Evolutionary conservation across 441 rosid species (phyloP), one percentile per base, ranked within the genome.

Genomic region (Populus hybrid): DNA sequence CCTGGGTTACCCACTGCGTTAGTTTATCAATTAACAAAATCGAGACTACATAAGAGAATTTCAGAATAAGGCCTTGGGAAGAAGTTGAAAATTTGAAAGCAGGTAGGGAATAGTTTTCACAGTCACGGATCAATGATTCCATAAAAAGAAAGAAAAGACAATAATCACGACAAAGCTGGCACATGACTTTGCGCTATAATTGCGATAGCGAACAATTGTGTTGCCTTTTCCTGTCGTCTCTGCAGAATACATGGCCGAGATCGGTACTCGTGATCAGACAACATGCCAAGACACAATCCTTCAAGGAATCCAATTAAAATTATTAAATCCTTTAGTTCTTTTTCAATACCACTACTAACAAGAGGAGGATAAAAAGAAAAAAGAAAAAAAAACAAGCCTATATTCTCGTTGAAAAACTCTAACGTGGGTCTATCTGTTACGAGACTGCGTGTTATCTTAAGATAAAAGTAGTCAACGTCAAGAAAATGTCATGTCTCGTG

Each of bases 91-190:
- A 71, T 6, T 70, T 21, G 71, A 77, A 77, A 59, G 66, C 63
- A 20, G 32, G 32, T 5, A 5, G 57, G 32, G 32, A 30, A 30
- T 30, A 30, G 18, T 57, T 54, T 46, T 46, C 36, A 72, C 30
- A 80, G 85, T 83, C 86, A 81, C 88, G 85, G 88, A 73, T 80
- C 76, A 4, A 77, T 77, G 75, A 79, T 72, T 81, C 80, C 79
- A 82, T 72, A 72, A 74, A 77, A 71, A 30, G 69, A 72, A 72
- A 76, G 46, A 68, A 35, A 84, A 77, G 81, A 84, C 85, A 81
- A 77, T 75, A 75, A 72, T 69, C 65, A 67, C 81, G 89, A 86
- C 88, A 84, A 84, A 75, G 63, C 32, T 76, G 81, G 72, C 84
- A 24, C 1, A n/a, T n/a, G n/a, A n/a, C n/a, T 76, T 84, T 80